These are phyloP conservation scores for Leishmania tropica DNA, from an alignment of 208 protist genomes.

Conservation along the genomic window DNA sequence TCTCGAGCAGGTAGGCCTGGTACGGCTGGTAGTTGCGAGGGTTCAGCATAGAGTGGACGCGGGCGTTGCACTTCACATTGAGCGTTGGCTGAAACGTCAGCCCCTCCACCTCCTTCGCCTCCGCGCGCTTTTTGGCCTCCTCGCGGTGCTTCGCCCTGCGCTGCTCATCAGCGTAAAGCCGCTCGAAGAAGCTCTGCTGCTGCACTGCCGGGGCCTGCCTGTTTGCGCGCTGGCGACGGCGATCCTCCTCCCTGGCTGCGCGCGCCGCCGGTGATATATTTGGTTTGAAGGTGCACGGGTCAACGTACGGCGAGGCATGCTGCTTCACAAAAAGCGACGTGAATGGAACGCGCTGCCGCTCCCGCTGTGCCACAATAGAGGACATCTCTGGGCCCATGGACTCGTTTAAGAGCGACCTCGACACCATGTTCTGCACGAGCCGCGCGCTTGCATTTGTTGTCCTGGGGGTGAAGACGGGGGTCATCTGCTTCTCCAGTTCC, in stretches of 20 bases:
- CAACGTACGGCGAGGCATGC: slow-evolving; percentile 60
- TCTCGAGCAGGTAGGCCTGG: slow-evolving; percentile 38
- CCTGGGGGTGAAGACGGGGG: slow-evolving; percentile 67
- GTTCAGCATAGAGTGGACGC: slow-evolving; percentile 59
- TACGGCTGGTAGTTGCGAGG: slow-evolving; percentile 51
- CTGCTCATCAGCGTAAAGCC: slow-evolving; percentile 41
- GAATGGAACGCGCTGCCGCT: slow-evolving; percentile 39
- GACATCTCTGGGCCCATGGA: slow-evolving; percentile 31
- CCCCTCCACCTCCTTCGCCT: slow-evolving; percentile 37
- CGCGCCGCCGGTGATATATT: slow-evolving; percentile 45
- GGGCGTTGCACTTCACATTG: slow-evolving; percentile 44
- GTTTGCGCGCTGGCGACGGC: not conserved
- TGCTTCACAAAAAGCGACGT: slow-evolving; percentile 49
- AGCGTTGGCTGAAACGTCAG: slow-evolving; percentile 49
- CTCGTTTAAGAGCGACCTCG: slow-evolving; percentile 47
- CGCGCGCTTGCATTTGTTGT: slow-evolving; percentile 50
- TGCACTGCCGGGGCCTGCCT: not conserved
- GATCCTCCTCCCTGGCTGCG: slow-evolving; percentile 16
- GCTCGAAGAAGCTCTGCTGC: slow-evolving; percentile 24
- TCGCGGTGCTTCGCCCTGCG: slow-evolving; percentile 25
- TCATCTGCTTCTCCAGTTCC: slow-evolving; percentile 47
- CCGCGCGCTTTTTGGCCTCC: slow-evolving; percentile 38
- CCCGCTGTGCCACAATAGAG: slow-evolving; percentile 29
- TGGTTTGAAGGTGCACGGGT: slow-evolving; percentile 79
- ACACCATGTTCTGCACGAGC: slow-evolving; percentile 57